These are phyloP conservation scores for Diaporthe helianthi DNA, from an alignment of 2,329 filamentous ascomycete genomes.

Conservation along the genomic window DNA sequence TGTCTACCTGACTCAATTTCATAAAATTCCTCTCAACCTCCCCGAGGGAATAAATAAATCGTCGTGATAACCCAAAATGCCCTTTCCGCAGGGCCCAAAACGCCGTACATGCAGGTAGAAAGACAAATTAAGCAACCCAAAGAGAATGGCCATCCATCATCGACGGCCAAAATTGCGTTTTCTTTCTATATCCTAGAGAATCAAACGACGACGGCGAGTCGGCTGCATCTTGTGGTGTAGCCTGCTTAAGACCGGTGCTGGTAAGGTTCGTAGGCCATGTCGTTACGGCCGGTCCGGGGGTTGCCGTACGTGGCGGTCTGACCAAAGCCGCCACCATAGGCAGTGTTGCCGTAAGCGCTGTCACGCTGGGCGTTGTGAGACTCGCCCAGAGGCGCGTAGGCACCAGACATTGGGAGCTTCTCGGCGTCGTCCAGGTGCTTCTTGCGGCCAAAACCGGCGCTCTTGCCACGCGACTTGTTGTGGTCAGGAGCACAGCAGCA, in stretches of 20 bases:
- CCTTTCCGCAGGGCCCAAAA: constrained; percentile 18
- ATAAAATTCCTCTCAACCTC: background rate
- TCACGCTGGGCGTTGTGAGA: constrained; percentile 41
- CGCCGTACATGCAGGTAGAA: constrained; percentile 33
- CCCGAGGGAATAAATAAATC: constrained; percentile 1
- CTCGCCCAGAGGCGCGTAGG: constrained; percentile 55
- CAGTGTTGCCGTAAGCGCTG: background rate
- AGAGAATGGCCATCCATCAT: background rate
- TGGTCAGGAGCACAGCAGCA: constrained; percentile 85
- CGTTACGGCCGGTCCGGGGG: constrained; percentile 36
- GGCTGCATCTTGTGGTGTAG: background rate
- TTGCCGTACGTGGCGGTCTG: constrained; percentile 6
- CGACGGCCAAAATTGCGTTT: background rate
- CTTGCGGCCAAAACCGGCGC: constrained; percentile 43
- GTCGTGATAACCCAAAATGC: constrained; percentile 11
- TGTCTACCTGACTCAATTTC: constrained; percentile 29
- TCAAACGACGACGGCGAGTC: background rate
- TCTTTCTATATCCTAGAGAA: background rate
- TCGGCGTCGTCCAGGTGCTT: constrained; percentile 44
- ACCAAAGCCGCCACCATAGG: constrained; percentile 9
- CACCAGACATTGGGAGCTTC: constrained; percentile 54
- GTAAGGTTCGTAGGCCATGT: constrained; percentile 70
- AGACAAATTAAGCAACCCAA: background rate
- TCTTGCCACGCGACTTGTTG: constrained; percentile 40
- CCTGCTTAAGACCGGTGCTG: constrained; percentile 59